phyloP scores from a whole-genome alignment of 768 basidiomycete species.

The Hygrocybe coccinea region DNA sequence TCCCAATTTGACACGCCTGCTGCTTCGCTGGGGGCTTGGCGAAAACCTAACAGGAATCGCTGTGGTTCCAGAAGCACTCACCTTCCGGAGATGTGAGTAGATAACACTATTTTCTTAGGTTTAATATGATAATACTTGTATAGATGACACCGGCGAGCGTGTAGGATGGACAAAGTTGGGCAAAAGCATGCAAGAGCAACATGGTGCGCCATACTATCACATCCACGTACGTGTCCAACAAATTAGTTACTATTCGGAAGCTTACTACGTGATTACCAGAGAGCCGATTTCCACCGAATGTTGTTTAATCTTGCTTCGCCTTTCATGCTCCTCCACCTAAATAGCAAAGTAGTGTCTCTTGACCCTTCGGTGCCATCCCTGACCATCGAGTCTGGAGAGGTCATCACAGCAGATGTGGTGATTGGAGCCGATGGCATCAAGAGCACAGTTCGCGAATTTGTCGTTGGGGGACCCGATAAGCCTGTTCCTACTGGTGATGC shows the following conservation, averaged over 20 bases:
- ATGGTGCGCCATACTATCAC: conserved; percentile 33
- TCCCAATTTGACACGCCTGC: conserved; percentile 40
- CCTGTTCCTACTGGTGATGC: conserved; percentile 57
- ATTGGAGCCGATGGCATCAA: conserved; percentile 15
- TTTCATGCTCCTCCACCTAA: conserved; percentile 33
- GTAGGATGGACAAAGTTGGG: conserved; percentile 24
- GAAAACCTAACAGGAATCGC: conserved; percentile 35
- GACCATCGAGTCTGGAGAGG: conserved; percentile 39
- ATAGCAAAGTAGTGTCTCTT: conserved; percentile 31
- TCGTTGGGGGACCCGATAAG: conserved; percentile 44
- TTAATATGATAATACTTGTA: not conserved
- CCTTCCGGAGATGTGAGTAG: conserved; percentile 39
- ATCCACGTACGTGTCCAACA: conserved; percentile 27
- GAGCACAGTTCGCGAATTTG: conserved; percentile 36
- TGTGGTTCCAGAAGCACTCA: conserved; percentile 37
- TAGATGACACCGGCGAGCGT: conserved; percentile 30
- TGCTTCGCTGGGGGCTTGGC: conserved; percentile 49
- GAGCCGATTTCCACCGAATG: conserved; percentile 46
- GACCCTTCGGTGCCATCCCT: conserved; percentile 26
- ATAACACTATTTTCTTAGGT: too few relatives aligned
- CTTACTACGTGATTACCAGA: conserved; percentile 28
- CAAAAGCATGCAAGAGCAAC: conserved; percentile 23
- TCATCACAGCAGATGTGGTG: conserved; percentile 28
- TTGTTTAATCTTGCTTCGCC: conserved; percentile 33
- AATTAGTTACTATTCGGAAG: not conserved